Base-by-base conservation (phyloP, 768 basidiomycete genomes). In the Xanthoconium stramineum region DNA sequence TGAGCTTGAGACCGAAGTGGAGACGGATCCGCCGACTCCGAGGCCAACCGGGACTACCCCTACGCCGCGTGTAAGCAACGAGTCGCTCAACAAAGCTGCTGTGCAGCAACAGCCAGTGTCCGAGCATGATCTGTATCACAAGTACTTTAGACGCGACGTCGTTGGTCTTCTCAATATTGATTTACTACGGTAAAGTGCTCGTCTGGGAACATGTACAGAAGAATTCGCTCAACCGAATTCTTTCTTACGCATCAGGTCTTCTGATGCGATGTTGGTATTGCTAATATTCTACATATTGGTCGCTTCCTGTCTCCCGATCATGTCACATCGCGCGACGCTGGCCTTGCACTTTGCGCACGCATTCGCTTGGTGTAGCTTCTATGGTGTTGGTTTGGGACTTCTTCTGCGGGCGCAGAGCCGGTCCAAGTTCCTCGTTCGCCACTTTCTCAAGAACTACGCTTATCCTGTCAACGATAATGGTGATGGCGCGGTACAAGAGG, bases 381-480 rank as follows among this genome's bases (percentile, higher is more conserved):
- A 98, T 71, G 89, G 86, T 33, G 83, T 95, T 60, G 94, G 89
- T 1, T 80, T 98, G 15, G 97, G 97, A 0, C 72, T 88, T 38
- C 76, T 96, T 17, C 78, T 99, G 39, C 83, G 83, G 20, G 90
- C 87, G 2, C 97, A 99, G 72, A 88, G 89, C 61, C 79, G 86
- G 69, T 82, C 74, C 69, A 95, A 94, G 70, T 97, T 89, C 76
- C 74, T 98, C 38, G 97, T 98, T 29, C 76, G 93, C 60, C 97
- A 99, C 70, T 98, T 89, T 68, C 73, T 97, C 64, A 94, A 96
- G 77, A 85, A 98, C 66, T 99, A 98, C 66, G 85, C 93, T 64
- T 98, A 98, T 70, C 81, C 85, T 13, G 76, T 78, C 45, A 78
- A 83, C 55, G 85, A 89, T 53, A 82, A 80, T 15, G 84, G 82